Percentiles rank a stretch among this genome's conserved stretches.
Conservation (phyloP, 1,139 yeast genomes). For the Suhomyces bokatorum region DNA sequence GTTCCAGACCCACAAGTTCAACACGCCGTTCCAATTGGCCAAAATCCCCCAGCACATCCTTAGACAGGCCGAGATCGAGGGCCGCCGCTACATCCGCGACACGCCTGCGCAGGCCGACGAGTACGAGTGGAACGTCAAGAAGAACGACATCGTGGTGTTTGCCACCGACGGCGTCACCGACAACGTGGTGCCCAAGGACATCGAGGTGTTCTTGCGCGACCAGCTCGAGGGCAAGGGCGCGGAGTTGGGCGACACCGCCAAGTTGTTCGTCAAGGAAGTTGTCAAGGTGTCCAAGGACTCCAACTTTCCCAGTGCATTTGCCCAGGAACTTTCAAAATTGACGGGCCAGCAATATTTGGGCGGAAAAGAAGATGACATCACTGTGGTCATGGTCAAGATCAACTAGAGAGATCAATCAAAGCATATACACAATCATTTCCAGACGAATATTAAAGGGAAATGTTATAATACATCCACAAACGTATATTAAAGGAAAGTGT, state of each 20-base stretch:
- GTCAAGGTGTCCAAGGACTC: conserved; percentile 70
- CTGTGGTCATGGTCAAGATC: conserved; percentile 71
- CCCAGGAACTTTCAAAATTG: conserved; percentile 70
- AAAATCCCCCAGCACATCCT: conserved; percentile 70
- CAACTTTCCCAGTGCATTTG: conserved; percentile 79
- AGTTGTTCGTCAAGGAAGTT: conserved; percentile 66
- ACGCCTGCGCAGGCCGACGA: conserved; percentile 54
- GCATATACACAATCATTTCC: too few species aligned
- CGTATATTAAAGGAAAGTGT: too few species aligned
- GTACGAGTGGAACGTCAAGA: conserved; percentile 52
- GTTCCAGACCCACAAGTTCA: conserved; percentile 85
- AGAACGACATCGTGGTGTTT: conserved; percentile 74
- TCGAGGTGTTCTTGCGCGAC: conserved; percentile 59
- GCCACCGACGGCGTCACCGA: conserved; percentile 96
- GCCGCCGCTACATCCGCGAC: conserved; percentile 62
- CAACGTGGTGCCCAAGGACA: conserved; percentile 74
- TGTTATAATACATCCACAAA: too few species aligned
- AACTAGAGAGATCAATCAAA: conserved; percentile 21
- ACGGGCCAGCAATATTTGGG: conserved; percentile 77
- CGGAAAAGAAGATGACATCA: conserved; percentile 94
- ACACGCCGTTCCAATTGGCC: conserved; percentile 89
- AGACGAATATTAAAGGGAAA: too few species aligned
- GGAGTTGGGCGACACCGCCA: conserved; percentile 43
- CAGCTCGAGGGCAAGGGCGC: conserved; percentile 22
- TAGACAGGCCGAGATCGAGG: conserved; percentile 54